Evolutionary conservation across 2,329 filamentous ascomycete genomes (phyloP), one percentile per base, ranked within the genome.

Genomic region (Polytolypa hystricis): DNA sequence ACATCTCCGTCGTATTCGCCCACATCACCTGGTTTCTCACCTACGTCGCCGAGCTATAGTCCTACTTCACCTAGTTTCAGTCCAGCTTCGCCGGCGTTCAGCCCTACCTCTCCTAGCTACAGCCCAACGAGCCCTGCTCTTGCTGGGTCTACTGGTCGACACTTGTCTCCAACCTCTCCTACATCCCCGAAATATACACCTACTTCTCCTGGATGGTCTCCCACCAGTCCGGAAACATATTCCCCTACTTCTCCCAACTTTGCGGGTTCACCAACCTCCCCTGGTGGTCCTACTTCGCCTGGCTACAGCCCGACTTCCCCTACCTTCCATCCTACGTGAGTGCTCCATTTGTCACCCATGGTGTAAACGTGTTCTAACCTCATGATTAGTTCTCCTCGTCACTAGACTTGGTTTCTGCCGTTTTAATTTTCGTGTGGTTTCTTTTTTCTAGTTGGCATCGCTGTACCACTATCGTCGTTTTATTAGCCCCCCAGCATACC

Each of bases 11-110:
- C 58, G 43, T 66, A 66, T 45, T 71, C 69, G 39, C 68, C 69
- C 4, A 70, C 66, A 2, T 76, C 71, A 11, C 73, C 73, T 23
- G 68, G 66, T 17, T 65, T 62, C 34, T 74, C 70, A 4, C 71
- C 73, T 14, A 74, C 73, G 0, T 77, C 73, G 27, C 74, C 74
- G 6, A 71, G 67, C 41, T 77, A 77, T 56, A 73, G 69, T 39
- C 71, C 73, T 9, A 74, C 73, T 3, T 75, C 71, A 16, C 73
- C 74, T 18, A 69, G 64, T 27, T 70, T 69, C 54, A 69, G 65
- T 32, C 67, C 67, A 20, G 65, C 66, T 15, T 68, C 65, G 21
- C 66, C 66, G 33, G 61, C 61, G 17, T 67, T 67, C 47, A 70
- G 67, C 45, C 73, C 74, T 28, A 77, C 73, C 5, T 74, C 70